Percentiles rank a stretch among this genome's conserved stretches.
Evolutionary conservation across 2,329 filamentous ascomycete species (phyloP).

Genomic region (Aspergillus pseudoterreus): DNA sequence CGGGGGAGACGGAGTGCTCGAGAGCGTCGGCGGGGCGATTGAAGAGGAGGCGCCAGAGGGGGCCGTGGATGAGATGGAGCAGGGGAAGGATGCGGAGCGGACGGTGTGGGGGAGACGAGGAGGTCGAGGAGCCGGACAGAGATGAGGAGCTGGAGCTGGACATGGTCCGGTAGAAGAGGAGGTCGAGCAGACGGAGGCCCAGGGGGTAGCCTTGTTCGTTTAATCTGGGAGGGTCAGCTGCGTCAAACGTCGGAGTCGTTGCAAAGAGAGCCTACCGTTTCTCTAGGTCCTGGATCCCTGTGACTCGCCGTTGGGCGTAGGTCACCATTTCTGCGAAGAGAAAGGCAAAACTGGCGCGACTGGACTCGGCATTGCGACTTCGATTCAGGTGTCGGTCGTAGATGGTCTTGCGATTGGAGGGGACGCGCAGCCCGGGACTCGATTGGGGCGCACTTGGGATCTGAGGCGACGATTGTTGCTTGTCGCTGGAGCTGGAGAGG

Average conservation of each 20-base stretch:
- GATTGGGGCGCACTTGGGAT: slow-evolving; percentile 47
- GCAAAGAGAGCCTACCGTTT: slow-evolving; percentile 60
- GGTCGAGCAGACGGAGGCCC: slow-evolving; percentile 89
- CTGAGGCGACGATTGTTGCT: slow-evolving; percentile 35
- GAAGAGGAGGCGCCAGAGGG: slow-evolving; percentile 90
- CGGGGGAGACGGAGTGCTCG: slow-evolving; percentile 77
- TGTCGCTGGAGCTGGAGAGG: slow-evolving; percentile 15
- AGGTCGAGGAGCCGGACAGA: slow-evolving; percentile 76
- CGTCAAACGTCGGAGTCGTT: background rate
- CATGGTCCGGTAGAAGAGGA: slow-evolving; percentile 79
- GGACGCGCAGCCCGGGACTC: slow-evolving; percentile 68
- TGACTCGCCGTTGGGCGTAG: slow-evolving; percentile 87
- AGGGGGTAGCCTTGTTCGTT: slow-evolving; percentile 91
- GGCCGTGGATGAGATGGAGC: slow-evolving; percentile 91
- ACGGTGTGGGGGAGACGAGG: slow-evolving; percentile 64
- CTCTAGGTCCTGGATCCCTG: slow-evolving; percentile 89
- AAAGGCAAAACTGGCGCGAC: slow-evolving; percentile 91
- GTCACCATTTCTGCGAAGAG: slow-evolving; percentile 95
- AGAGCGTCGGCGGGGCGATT: slow-evolving; percentile 85
- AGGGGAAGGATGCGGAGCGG: slow-evolving; percentile 86
- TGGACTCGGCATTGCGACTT: slow-evolving; percentile 81
- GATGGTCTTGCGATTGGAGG: slow-evolving; percentile 93
- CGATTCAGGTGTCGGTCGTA: slow-evolving; percentile 95
- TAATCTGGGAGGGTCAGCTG: slow-evolving; percentile 52
- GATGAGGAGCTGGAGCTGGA: slow-evolving; percentile 80